Conservation (phyloP, 2,329 filamentous ascomycete species). For the Exophiala sideris region DNA sequence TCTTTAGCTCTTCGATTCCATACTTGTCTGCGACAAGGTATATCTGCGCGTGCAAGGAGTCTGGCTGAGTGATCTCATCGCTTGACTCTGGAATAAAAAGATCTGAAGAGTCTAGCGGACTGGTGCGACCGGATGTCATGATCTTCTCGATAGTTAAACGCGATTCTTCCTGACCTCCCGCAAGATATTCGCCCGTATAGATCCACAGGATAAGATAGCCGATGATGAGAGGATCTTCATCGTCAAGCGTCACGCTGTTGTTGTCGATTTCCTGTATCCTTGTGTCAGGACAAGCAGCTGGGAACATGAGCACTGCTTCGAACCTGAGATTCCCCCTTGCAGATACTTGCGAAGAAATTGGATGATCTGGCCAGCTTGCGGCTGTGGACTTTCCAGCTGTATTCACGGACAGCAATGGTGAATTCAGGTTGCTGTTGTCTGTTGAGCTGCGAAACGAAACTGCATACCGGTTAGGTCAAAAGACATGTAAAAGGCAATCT, state of each 20-base stretch:
- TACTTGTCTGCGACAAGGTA: constrained; percentile 21
- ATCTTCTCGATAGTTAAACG: background rate
- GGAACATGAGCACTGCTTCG: background rate
- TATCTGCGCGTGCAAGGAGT: constrained; percentile 15
- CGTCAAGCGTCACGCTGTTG: background rate
- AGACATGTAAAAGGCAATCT: background rate
- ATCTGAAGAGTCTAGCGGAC: background rate
- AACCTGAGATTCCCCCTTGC: background rate
- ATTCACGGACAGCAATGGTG: constrained; percentile 6
- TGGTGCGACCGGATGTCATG: background rate
- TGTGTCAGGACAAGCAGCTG: background rate
- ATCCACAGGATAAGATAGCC: constrained; percentile 16
- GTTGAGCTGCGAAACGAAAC: constrained; percentile 5
- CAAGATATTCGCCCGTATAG: constrained; percentile 7
- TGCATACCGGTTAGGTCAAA: background rate
- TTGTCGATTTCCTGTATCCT: background rate
- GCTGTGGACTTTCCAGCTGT: constrained; percentile 12
- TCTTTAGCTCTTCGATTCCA: constrained; percentile 7
- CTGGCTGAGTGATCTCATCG: background rate
- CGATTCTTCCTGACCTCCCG: background rate
- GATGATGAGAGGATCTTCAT: constrained; percentile 17
- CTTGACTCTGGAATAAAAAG: background rate
- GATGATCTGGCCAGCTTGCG: background rate
- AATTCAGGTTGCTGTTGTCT: constrained; percentile 9
- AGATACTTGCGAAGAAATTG: constrained; percentile 2